phyloP scores from a whole-genome alignment of 2,329 filamentous ascomycete species.

The Penicillium brasilianum region DNA sequence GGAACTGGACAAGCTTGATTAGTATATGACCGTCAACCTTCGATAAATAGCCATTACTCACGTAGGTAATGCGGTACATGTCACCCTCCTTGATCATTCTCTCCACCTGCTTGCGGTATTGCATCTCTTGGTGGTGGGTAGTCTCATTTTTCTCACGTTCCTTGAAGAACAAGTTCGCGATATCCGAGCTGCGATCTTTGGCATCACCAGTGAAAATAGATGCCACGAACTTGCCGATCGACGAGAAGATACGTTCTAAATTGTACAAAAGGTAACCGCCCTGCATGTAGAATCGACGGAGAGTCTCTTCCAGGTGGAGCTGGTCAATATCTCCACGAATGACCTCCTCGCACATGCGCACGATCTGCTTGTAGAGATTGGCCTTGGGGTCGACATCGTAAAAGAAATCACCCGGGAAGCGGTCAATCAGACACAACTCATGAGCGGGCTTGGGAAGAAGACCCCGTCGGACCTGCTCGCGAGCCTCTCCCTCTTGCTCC shows the following conservation, averaged over 20 bases:
- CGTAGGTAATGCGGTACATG: conserved; percentile 86
- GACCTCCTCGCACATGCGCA: conserved; percentile 84
- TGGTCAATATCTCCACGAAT: conserved; percentile 83
- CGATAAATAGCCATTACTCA: conserved; percentile 61
- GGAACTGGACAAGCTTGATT: conserved; percentile 57
- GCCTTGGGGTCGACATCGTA: conserved; percentile 65
- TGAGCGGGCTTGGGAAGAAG: conserved; percentile 79
- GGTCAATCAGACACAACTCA: conserved; percentile 82
- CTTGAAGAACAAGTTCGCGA: conserved; percentile 83
- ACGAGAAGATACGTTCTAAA: conserved; percentile 83
- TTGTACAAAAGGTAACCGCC: conserved; percentile 94
- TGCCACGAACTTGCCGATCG: conserved; percentile 78
- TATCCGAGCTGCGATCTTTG: conserved; percentile 92
- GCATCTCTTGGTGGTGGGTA: conserved; percentile 87
- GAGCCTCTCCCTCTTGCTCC: conserved; percentile 73
- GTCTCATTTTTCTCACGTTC: conserved; percentile 83
- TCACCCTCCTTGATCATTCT: conserved; percentile 92
- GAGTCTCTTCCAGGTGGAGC: conserved; percentile 81
- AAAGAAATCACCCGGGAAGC: conserved; percentile 77
- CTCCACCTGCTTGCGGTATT: conserved; percentile 88
- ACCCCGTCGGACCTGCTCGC: conserved; percentile 73
- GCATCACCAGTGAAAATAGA: conserved; percentile 83
- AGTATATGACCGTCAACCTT: conserved; percentile 24
- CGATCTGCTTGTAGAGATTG: conserved; percentile 83
- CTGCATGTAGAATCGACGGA: conserved; percentile 89